A percentile compares a stretch with the other conserved stretches of the same genome.
Conservation (phyloP, 2,329 filamentous ascomycete species). For the Arthroderma sp. region DNA sequence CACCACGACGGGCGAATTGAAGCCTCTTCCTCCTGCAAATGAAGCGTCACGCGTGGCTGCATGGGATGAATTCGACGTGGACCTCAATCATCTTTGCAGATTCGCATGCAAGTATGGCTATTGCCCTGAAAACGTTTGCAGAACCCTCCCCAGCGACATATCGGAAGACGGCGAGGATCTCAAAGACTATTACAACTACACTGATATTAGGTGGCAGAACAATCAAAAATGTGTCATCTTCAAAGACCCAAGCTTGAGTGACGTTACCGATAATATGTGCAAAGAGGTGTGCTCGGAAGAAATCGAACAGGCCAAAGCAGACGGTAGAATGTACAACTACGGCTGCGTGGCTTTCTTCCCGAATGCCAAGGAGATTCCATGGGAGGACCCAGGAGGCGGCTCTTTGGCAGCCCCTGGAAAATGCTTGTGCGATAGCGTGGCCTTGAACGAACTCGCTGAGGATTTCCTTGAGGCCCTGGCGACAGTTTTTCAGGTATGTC, state of each 20-base stretch:
- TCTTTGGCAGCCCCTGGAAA: neutral
- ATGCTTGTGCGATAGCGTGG: neutral
- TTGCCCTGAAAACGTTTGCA: conserved; percentile 1
- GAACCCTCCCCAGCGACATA: neutral
- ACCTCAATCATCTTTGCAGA: conserved; percentile 1
- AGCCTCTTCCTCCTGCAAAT: neutral
- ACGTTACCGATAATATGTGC: neutral
- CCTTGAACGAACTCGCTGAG: neutral
- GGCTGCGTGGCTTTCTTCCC: conserved; percentile 3
- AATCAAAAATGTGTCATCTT: neutral
- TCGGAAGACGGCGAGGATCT: neutral
- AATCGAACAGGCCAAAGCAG: conserved; percentile 5
- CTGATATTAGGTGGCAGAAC: conserved; percentile 1
- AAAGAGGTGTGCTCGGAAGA: neutral
- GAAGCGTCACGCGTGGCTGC: neutral
- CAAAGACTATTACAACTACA: neutral
- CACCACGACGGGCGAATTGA: neutral
- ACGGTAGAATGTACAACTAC: conserved; percentile 2
- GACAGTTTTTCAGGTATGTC: conserved; percentile 1
- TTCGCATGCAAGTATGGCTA: conserved; percentile 2
- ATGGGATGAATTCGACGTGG: neutral
- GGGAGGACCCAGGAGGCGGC: neutral
- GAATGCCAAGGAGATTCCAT: conserved; percentile 1
- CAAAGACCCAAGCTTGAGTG: neutral
- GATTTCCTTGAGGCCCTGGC: neutral